Percentiles rank a stretch among this genome's conserved stretches.
These are phyloP conservation scores for Colletotrichum siamense DNA, from an alignment of 2,329 filamentous ascomycete genomes.

Conservation along the genomic window DNA sequence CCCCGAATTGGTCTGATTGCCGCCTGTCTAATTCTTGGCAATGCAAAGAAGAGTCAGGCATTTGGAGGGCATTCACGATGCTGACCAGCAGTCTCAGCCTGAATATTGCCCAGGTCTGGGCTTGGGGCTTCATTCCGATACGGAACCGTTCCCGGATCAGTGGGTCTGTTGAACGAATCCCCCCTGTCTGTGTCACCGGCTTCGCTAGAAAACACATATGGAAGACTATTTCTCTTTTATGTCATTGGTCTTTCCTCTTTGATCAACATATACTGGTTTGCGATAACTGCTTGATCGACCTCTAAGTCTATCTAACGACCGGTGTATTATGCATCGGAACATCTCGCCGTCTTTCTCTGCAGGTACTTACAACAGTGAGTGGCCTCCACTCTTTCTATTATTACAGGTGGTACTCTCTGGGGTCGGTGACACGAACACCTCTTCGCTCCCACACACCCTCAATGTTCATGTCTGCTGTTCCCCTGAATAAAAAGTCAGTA, in stretches of 20 bases:
- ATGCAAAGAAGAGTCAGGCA: fast-evolving
- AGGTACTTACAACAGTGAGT: background rate
- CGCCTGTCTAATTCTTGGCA: background rate
- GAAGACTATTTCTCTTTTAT: fast-evolving
- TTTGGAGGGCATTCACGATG: background rate
- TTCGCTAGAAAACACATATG: fast-evolving
- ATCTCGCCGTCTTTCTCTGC: background rate
- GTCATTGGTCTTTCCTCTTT: background rate
- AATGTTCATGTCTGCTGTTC: constrained; percentile 2
- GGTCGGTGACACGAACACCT: background rate
- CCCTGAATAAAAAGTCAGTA: background rate
- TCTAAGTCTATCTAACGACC: background rate
- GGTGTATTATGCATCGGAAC: fast-evolving
- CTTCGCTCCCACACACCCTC: background rate
- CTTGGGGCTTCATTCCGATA: background rate
- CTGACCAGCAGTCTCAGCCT: background rate
- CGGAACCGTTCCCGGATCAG: background rate
- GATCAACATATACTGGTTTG: background rate
- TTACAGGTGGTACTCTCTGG: constrained; percentile 7
- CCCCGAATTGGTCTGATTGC: background rate
- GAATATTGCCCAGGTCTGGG: fast-evolving
- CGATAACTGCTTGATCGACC: background rate
- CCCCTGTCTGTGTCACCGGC: fast-evolving
- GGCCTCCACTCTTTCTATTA: background rate
- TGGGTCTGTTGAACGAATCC: background rate